Percentiles rank a stretch among this genome's conserved stretches.
These are phyloP conservation scores for Verticillium alfalfae DNA, from an alignment of 2,329 filamentous ascomycete species.

Conservation along the genomic window DNA sequence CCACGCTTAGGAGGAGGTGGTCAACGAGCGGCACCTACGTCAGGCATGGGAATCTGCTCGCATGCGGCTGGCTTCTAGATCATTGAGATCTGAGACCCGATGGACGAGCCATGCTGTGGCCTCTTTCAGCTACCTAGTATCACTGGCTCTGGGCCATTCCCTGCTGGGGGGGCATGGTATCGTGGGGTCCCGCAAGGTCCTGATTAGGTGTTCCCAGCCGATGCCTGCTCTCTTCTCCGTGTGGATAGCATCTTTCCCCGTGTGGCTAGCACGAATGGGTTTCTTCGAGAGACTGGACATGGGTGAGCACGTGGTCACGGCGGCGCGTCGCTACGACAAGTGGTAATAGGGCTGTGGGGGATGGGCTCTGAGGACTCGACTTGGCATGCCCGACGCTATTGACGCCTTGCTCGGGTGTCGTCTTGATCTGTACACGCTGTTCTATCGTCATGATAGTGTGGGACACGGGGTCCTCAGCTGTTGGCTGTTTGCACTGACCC, in stretches of 20 bases:
- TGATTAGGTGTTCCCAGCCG: neutral
- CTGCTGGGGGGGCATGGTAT: neutral
- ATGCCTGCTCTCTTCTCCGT: neutral
- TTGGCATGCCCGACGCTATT: neutral
- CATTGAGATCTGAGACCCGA: too few relatives aligned
- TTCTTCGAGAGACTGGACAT: neutral
- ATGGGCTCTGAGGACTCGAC: neutral
- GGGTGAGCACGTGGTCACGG: neutral
- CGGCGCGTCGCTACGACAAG: neutral
- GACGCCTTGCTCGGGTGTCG: neutral
- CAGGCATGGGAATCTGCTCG: too few relatives aligned
- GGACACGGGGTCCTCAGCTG: too few relatives aligned
- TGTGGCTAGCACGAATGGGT: neutral
- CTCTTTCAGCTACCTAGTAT: too few relatives aligned
- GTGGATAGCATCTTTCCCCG: neutral
- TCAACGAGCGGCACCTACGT: too few relatives aligned
- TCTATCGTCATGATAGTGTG: too few relatives aligned
- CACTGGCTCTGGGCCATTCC: neutral
- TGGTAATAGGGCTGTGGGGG: neutral
- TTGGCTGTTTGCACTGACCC: too few relatives aligned
- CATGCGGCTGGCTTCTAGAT: too few relatives aligned
- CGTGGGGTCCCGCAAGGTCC: neutral
- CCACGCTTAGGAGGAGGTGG: too few relatives aligned
- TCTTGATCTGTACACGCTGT: neutral
- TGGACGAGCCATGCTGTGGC: too few relatives aligned